Evolutionary conservation across 1,284 basidiomycete species (phyloP).

Genomic region (Vanrija sp.): DNA sequence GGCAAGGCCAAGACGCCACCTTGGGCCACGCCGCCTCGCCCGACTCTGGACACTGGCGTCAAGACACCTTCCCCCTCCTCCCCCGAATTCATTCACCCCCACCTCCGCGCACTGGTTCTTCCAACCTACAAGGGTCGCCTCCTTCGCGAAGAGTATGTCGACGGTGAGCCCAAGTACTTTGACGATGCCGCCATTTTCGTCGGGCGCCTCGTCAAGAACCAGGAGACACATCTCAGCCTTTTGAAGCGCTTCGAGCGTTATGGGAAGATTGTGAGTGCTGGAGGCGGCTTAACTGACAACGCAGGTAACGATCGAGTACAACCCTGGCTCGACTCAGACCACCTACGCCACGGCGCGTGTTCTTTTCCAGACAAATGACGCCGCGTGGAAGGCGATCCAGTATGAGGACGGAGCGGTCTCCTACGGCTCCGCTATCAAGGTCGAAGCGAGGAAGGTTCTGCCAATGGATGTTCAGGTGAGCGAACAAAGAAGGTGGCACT

Average conservation of each 20-base stretch:
- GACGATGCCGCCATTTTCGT: constrained; percentile 38
- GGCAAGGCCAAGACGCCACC: neutral
- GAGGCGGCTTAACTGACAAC: neutral
- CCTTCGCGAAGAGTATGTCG: constrained; percentile 14
- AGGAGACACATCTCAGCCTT: constrained; percentile 24
- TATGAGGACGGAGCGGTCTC: constrained; percentile 29
- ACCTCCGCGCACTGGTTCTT: constrained; percentile 11
- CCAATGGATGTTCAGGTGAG: constrained; percentile 31
- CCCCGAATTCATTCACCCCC: neutral
- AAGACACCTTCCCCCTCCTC: neutral
- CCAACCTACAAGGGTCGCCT: constrained; percentile 28
- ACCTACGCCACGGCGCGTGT: constrained; percentile 28
- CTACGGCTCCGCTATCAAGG: constrained; percentile 27
- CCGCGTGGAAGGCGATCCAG: constrained; percentile 25
- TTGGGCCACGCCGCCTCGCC: neutral
- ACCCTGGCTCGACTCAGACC: constrained; percentile 6
- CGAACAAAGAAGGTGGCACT: neutral
- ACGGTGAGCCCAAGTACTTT: constrained; percentile 16
- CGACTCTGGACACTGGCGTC: neutral
- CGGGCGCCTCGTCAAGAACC: constrained; percentile 24
- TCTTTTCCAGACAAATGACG: constrained; percentile 21
- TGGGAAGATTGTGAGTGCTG: constrained; percentile 29
- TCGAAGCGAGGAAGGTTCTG: constrained; percentile 29
- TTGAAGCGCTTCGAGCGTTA: constrained; percentile 31
- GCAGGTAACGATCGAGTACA: constrained; percentile 29